phyloP scores from a whole-genome alignment of 140 eudicot genomes.

The Erigeron philadelphicus region DNA sequence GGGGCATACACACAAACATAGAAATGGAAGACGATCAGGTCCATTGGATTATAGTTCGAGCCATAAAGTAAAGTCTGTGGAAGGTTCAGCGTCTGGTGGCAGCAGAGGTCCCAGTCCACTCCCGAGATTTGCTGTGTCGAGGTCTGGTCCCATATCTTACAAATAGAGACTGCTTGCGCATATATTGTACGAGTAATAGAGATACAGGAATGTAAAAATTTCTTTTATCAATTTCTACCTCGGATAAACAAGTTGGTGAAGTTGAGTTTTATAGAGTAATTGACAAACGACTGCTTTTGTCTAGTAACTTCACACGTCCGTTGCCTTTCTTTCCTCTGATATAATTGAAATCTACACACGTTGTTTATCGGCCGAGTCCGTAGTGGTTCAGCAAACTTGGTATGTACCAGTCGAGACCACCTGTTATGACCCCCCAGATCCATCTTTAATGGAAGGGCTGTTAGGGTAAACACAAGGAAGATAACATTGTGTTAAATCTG shows the following conservation, averaged over 20 bases:
- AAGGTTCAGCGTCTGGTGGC: constrained; percentile 81
- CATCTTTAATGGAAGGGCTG: too few relatives aligned
- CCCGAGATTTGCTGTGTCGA: constrained; percentile 92
- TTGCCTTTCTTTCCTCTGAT: not conserved
- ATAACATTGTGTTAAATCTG: too few relatives aligned
- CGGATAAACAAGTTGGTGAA: constrained; percentile 18
- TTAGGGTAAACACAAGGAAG: too few relatives aligned
- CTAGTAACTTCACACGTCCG: not conserved
- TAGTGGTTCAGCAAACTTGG: not conserved
- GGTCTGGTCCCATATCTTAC: constrained; percentile 92
- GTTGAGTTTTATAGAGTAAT: constrained; percentile 24
- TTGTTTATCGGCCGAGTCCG: too few relatives aligned
- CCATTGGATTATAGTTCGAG: constrained; percentile 73
- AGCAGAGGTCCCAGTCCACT: constrained; percentile 89
- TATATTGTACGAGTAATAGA: constrained; percentile 18
- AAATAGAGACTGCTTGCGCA: constrained; percentile 33
- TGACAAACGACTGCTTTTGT: constrained; percentile 19
- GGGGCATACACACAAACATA: constrained; percentile 40
- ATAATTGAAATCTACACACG: not conserved
- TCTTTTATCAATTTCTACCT: constrained; percentile 1
- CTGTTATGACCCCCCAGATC: not conserved
- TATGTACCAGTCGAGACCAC: not conserved
- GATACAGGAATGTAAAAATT: constrained; percentile 19
- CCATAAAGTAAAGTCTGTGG: constrained; percentile 54
- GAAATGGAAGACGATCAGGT: constrained; percentile 71